Conservation (phyloP, 176 grass and related monocot genomes). For the Poa annua region DNA sequence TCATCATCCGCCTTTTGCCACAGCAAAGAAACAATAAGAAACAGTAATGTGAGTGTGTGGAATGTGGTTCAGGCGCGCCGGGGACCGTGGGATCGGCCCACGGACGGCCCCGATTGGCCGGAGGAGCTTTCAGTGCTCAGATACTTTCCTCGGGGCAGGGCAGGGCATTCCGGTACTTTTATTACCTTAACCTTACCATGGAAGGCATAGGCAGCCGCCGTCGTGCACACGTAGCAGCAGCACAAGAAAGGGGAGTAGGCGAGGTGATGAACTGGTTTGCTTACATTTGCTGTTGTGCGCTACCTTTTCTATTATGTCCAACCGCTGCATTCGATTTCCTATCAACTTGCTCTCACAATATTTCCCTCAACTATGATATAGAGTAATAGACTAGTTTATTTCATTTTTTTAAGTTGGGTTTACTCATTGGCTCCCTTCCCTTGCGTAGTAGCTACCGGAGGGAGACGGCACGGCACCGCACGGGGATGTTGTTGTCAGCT, state of each 20-base stretch:
- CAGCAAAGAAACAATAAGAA: background rate
- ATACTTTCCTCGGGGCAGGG: background rate
- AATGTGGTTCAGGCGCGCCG: background rate
- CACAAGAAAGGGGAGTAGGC: too few species aligned
- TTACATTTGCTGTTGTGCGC: too few species aligned
- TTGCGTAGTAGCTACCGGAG: background rate
- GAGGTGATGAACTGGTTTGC: too few species aligned
- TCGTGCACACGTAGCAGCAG: background rate
- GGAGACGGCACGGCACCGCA: background rate
- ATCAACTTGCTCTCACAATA: too few species aligned
- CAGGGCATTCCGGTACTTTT: background rate
- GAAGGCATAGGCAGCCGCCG: background rate
- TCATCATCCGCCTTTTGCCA: background rate
- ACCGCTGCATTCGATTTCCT: too few species aligned
- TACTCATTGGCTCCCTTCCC: too few species aligned
- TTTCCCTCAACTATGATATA: too few species aligned
- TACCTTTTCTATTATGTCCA: too few species aligned
- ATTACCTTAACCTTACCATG: background rate
- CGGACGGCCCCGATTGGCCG: slow-evolving; percentile 10
- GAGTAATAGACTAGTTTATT: too few species aligned
- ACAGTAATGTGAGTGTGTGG: background rate
- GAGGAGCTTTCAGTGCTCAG: background rate
- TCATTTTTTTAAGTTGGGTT: too few species aligned
- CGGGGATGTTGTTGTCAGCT: background rate
- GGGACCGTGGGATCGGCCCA: background rate